Percentiles rank a stretch among this genome's conserved stretches.
Conservation (phyloP, 2,329 filamentous ascomycete genomes). For the Xylaria sp. region DNA sequence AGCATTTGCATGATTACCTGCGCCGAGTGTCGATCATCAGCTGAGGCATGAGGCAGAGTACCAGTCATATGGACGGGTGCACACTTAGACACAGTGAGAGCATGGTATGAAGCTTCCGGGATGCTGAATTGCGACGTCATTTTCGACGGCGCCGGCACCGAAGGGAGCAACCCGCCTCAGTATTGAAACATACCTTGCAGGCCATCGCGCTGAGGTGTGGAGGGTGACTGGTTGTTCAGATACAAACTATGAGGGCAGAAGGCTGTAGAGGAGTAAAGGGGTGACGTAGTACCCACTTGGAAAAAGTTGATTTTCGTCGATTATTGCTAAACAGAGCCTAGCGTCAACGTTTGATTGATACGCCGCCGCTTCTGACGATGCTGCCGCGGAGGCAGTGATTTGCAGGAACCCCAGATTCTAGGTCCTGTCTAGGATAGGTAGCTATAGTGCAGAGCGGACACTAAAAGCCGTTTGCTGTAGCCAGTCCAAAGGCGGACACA, state of each 20-base stretch:
- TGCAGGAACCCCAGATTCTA: no score
- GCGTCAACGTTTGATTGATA: not conserved
- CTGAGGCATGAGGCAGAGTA: slow-evolving; percentile 15
- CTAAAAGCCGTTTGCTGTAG: no score
- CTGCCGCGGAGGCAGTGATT: no score
- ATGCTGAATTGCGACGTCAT: slow-evolving; percentile 31
- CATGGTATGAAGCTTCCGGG: slow-evolving; percentile 4
- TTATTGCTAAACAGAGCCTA: not conserved
- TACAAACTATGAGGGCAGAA: not conserved
- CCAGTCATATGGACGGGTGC: slow-evolving; percentile 2
- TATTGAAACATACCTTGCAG: not conserved
- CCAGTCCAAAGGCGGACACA: no score
- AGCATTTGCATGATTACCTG: slow-evolving; percentile 10
- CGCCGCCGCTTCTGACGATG: not conserved
- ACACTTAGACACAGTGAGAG: slow-evolving; percentile 23
- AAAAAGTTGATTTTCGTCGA: not conserved
- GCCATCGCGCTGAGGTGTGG: slow-evolving; percentile 14
- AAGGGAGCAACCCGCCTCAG: not conserved
- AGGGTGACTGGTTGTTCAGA: not conserved
- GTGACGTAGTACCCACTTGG: slow-evolving; percentile 10
- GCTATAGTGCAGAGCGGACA: no score
- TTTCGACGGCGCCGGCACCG: slow-evolving; percentile 10
- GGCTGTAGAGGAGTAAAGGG: not conserved
- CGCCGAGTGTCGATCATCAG: slow-evolving; percentile 15
- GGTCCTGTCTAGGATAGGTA: no score